These are phyloP conservation scores for Colletotrichum phormii DNA, from an alignment of 2,329 filamentous ascomycete genomes.

Conservation along the genomic window DNA sequence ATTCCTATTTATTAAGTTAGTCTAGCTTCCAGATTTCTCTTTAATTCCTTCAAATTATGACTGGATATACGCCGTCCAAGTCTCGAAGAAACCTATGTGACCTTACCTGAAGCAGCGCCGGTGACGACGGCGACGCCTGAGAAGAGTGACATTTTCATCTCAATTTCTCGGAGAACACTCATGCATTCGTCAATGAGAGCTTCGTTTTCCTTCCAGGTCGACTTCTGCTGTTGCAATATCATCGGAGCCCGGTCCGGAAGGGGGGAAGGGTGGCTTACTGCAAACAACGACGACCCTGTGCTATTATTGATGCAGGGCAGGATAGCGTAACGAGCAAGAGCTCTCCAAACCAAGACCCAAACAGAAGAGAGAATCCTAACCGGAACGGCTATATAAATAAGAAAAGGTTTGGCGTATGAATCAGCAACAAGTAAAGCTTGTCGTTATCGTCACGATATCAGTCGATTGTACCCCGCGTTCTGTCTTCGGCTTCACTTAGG, in stretches of 20 bases:
- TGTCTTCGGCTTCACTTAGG: no score
- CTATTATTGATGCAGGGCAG: neutral
- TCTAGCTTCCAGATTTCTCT: neutral
- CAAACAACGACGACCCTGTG: conserved; percentile 8
- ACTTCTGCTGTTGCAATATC: neutral
- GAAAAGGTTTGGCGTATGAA: neutral
- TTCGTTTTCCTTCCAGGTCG: neutral
- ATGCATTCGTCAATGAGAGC: conserved; percentile 10
- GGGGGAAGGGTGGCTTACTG: neutral
- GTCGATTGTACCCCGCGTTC: neutral
- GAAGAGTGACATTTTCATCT: conserved; percentile 41
- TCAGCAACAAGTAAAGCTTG: neutral
- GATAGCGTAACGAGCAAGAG: neutral
- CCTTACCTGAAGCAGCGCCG: conserved; percentile 46
- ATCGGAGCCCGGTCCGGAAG: neutral
- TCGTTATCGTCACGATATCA: neutral
- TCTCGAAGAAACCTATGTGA: neutral
- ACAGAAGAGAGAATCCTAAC: neutral
- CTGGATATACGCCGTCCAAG: neutral
- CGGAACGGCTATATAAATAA: neutral
- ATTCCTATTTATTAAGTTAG: conserved; percentile 48
- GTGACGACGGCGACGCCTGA: conserved; percentile 46
- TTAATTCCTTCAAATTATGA: no score
- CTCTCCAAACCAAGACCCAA: neutral
- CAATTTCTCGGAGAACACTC: neutral